Percentiles rank a stretch among this genome's conserved stretches.
phyloP scores from a whole-genome alignment of 768 basidiomycete genomes.

The Chalciporus pseudorubinellus region DNA sequence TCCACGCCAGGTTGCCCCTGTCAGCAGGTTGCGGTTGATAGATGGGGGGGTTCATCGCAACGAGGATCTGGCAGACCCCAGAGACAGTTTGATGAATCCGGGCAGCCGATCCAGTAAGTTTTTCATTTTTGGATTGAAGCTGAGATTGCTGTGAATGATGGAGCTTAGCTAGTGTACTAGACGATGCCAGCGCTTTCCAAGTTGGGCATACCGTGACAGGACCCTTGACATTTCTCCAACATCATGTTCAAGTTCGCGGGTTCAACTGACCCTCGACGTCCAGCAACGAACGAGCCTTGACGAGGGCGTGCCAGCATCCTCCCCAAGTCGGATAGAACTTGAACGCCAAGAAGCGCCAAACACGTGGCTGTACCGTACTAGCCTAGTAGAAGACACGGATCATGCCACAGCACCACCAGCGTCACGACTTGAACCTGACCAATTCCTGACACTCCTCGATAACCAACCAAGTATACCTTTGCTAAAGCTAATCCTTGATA shows the following conservation, averaged over 20 bases:
- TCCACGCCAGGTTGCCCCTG: constrained; percentile 33
- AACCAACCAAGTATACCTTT: background rate
- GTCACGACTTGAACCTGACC: background rate
- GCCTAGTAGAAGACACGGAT: constrained; percentile 4
- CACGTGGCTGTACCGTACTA: constrained; percentile 26
- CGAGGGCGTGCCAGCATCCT: too few species aligned
- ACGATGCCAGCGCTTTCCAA: background rate
- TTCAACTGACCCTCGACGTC: too few species aligned
- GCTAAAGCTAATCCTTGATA: background rate
- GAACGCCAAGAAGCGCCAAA: background rate
- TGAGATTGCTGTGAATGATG: background rate
- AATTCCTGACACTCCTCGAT: background rate
- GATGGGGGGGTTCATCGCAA: constrained; percentile 25
- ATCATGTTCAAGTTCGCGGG: background rate
- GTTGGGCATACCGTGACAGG: background rate
- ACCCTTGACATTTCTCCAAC: background rate
- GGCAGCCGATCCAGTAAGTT: constrained; percentile 2
- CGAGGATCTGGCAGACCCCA: constrained; percentile 26
- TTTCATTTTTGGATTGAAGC: background rate
- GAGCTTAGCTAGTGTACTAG: background rate
- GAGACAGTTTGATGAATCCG: constrained; percentile 7
- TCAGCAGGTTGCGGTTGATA: constrained; percentile 10
- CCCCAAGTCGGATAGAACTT: background rate
- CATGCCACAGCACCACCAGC: background rate
- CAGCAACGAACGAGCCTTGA: background rate